Conservation (phyloP, 352 stramenopile species). For the Peronosclerospora sorghi region DNA sequence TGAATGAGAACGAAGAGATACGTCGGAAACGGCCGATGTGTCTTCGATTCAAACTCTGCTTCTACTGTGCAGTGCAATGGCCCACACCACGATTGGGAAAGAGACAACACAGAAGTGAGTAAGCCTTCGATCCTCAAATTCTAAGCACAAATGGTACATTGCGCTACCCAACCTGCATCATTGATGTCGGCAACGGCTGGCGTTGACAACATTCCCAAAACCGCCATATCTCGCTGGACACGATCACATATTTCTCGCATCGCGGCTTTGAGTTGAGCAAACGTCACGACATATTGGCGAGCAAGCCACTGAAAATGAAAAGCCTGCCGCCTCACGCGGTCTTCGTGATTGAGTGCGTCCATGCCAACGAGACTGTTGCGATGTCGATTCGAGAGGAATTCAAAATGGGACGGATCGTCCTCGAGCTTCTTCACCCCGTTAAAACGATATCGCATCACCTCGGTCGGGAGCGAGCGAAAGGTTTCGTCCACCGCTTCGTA, state of each 20-base stretch:
- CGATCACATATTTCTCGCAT: slow-evolving; percentile 43
- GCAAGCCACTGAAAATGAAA: slow-evolving; percentile 67
- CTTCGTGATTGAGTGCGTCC: slow-evolving; percentile 11
- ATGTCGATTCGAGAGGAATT: slow-evolving; percentile 20
- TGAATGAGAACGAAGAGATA: slow-evolving; percentile 75
- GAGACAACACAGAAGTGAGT: slow-evolving; percentile 8
- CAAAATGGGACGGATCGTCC: slow-evolving; percentile 39
- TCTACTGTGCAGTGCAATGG: slow-evolving; percentile 41
- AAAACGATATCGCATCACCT: slow-evolving; percentile 61
- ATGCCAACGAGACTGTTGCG: slow-evolving; percentile 19
- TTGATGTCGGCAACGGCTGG: slow-evolving; percentile 39
- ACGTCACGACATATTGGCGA: slow-evolving; percentile 51
- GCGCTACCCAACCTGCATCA: slow-evolving; percentile 36
- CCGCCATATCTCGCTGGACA: slow-evolving; percentile 28
- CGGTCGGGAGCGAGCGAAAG: slow-evolving; percentile 43
- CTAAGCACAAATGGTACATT: neutral
- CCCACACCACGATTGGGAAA: slow-evolving; percentile 10
- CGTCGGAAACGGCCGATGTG: slow-evolving; percentile 55
- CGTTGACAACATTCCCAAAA: slow-evolving; percentile 14
- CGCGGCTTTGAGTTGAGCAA: slow-evolving; percentile 35
- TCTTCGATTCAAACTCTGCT: slow-evolving; percentile 79
- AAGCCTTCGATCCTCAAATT: neutral
- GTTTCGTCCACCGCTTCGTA: slow-evolving; percentile 43
- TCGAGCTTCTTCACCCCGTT: slow-evolving; percentile 42
- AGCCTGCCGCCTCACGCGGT: slow-evolving; percentile 34